Evolutionary conservation across 768 basidiomycete genomes (phyloP), one percentile per base, ranked within the genome.

Genomic region (Serendipita sp.): DNA sequence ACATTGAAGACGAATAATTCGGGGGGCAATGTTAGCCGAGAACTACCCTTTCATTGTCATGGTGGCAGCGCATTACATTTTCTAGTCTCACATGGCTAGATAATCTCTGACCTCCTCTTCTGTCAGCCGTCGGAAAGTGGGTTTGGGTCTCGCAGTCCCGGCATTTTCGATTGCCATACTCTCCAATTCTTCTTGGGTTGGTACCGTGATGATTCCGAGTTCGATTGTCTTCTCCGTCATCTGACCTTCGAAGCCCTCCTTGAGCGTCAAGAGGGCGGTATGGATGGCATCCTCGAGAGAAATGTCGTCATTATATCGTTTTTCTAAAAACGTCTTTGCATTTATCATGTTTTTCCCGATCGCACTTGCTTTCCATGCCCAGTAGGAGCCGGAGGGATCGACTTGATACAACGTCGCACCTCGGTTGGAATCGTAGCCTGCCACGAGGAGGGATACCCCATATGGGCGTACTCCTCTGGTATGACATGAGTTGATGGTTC

Each of bases 201-300:
- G 91, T 15, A 94, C 88, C 60, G 92, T 95, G 68, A 98, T 83
- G 45, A 99, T 86, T 38, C 96, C 96, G 63, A 99, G 92, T 77
- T 99, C 96, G 72, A 99, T 96, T 53, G 96, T 99, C 79, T 96
- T 94, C 77, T 97, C 96, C 34, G 95, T 97, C 95, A 99, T 97
- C 73, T 97, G 91, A n/a, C 96, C 96, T 75, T 99, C 96, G 71
- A 98, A 99, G 2, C 96, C 94, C 76, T 98, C 96, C 77, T 99
- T 98, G 68, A 98, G 79, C 41, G 96, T 99, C 68, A 99, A 77
- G 34, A 99, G 83, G 38, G 96, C 96, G 11, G 96, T 99, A 75
- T 99, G 96, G 69, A 98, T 98, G 38, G 95, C 96, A 74, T 97
- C 96, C 76, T 97, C 95, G 65, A 98, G 78, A 71, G 93, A 96